A percentile compares a stretch with the other conserved stretches of the same genome.
phyloP scores from a whole-genome alignment of 2,329 filamentous ascomycete genomes.

The Tolypocladium sp. region DNA sequence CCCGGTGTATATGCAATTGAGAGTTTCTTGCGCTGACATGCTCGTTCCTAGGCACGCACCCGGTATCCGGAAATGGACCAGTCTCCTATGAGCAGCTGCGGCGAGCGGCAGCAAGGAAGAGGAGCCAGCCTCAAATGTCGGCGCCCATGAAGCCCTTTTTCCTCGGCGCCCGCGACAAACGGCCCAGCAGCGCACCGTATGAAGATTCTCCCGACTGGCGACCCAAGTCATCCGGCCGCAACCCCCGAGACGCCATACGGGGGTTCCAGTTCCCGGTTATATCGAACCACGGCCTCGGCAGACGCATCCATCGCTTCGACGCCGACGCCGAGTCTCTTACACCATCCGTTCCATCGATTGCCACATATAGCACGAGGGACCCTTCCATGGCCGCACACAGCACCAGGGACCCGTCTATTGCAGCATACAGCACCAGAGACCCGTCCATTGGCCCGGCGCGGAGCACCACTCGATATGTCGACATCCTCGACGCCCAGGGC shows the following conservation, averaged over 20 bases:
- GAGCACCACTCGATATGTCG: constrained; percentile 23
- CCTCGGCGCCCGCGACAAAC: neutral
- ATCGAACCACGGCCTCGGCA: neutral
- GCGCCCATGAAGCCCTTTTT: neutral
- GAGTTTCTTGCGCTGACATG: neutral
- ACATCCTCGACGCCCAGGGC: constrained; percentile 50
- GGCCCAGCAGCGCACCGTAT: neutral
- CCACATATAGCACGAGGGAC: neutral
- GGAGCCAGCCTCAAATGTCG: neutral
- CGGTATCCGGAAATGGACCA: neutral
- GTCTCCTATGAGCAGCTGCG: neutral
- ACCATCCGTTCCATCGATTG: neutral
- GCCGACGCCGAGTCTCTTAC: neutral
- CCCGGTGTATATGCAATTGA: neutral
- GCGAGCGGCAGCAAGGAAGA: neutral
- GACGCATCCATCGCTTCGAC: neutral
- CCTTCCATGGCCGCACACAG: neutral
- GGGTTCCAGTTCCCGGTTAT: neutral
- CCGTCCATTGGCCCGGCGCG: neutral
- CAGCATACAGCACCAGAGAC: neutral
- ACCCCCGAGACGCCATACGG: neutral
- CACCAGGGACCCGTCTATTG: neutral
- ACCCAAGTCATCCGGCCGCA: neutral
- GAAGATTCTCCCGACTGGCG: constrained; percentile 4
- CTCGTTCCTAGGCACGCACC: neutral